Base-by-base conservation (phyloP, 2,329 filamentous ascomycete genomes). In the Xylariaceae sp. region DNA sequence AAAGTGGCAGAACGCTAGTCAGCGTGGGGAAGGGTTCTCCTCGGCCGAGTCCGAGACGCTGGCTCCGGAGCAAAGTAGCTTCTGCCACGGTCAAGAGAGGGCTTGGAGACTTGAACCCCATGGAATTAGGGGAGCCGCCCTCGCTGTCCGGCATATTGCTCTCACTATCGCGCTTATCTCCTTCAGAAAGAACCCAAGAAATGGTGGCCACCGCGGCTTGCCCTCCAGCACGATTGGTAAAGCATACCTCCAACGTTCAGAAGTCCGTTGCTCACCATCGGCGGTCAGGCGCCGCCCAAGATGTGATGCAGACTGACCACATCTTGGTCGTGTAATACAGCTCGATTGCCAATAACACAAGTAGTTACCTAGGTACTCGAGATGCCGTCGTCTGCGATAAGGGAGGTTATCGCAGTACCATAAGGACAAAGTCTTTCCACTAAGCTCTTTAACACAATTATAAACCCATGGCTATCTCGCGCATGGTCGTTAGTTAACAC, bases 91-190 rank as follows among this genome's bases (percentile, higher is more conserved):
- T 57, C 47, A 58, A 57, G 57, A 61, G 53, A 53, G 56, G 53
- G 45, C 46, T 23, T 44, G 21, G 40, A 39, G 8, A 14, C 3
- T 45, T 52, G 53, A 11, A 29, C 41, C 44, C 36, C 36, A 23
- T 46, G 2, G 14, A 39, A 45, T 21, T 28, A 24, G 34, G 33
- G 41, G 21, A 6, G 48, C 12, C 29, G n/a, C 54, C 62, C 45
- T 62, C 53, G 12, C 39, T 53, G 33, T 66, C 67, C 31, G 69
- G 74, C 71, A 75, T 71, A 56, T 67, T 66, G 74, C 75, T 63
- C 78, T 80, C 80, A 81, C 78, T 82, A 82, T 82, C 80, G 77
- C 80, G 79, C 78, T 81, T 83, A 69, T 82, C 80, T 78, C 79
- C 78, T 82, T 82, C 79, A 81, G 79, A 81, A 79, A 79, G 74